Conservation (phyloP, 257 asterid genomes). For the Datura wrightii region DNA sequence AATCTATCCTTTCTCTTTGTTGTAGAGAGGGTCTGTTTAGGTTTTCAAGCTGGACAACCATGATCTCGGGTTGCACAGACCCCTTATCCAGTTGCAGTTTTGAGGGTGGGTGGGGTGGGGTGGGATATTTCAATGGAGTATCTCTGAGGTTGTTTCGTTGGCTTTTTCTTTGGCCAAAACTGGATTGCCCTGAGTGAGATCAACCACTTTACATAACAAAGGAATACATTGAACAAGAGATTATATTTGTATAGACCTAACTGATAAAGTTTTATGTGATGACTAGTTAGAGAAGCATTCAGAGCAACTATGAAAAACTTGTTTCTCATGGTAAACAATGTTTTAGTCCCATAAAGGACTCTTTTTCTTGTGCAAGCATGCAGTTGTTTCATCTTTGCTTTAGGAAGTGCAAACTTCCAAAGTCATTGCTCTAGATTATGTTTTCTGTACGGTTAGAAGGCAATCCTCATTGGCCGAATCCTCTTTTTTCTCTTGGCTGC, state of each 20-base stretch:
- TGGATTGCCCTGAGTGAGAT: not conserved
- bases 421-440: not conserved
- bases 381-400: not conserved
- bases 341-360: not conserved
- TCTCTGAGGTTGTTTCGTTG: not conserved
- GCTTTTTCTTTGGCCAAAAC: not conserved
- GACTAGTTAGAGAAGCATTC: not conserved
- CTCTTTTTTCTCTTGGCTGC: not conserved
- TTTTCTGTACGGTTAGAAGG: not conserved
- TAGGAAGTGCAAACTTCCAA: constrained; percentile 9
- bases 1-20: too few relatives aligned
- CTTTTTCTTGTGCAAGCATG: constrained; percentile 24
- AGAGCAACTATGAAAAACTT: not conserved
- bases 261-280: constrained; percentile 17
- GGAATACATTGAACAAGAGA: constrained; percentile 1
- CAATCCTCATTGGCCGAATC: not conserved
- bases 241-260: not conserved
- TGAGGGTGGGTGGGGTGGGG: too few relatives aligned
- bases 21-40: too few relatives aligned
- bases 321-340: not conserved
- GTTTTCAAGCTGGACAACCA: too few relatives aligned
- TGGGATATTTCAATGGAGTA: too few relatives aligned
- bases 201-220: not conserved
- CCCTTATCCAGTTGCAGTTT: too few relatives aligned
- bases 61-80: too few relatives aligned